Evolutionary conservation across 2,329 filamentous ascomycete genomes (phyloP), one percentile per base, ranked within the genome.

Genomic region (Microcyclosporella mali): DNA sequence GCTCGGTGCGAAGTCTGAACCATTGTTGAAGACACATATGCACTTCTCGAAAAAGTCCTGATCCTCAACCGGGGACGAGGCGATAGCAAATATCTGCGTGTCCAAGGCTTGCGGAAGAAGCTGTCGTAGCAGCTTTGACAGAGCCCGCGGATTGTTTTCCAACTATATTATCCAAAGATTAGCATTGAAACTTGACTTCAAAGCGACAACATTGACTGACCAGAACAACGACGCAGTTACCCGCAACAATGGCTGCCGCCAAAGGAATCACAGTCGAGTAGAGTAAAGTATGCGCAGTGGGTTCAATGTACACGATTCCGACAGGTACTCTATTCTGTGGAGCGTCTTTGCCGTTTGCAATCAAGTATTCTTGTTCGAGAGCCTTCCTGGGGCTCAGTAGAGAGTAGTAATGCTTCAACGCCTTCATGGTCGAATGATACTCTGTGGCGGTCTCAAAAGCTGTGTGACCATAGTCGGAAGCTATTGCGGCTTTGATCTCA

Each of bases 141-240:
- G 50, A 6, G 57, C 56, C 6, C 66, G 59, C 3, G 69, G 54
- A 7, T 63, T 66, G 41, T 69, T 68, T 21, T 70, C 64, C 8
- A 70, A 57, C 64, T 70, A 35, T 16, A 15, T 33, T 11, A 29
- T 14, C 3, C 25, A 45, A 31, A 45, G 7, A 37, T 33, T 15
- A 25, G 25, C 18, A 17, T 27, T n/a, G 31, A 37, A n/a, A 33
- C 14, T n/a, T 4, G 2, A 25, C 9, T 8, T 34, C 12, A 8
- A 14, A 17, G 16, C 2, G 4, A 12, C 4, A 12, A 1, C 2
- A 25, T 6, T 9, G 2, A 41, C 61, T 52, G 45, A 74, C 72
- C 61, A 74, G 69, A 9, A 77, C 34, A 25, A 71, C 61, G 2
- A 75, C 63, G 50, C 71, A 76, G 44, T 74, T 77, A 0, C 74